Evolutionary conservation across 2,329 filamentous ascomycete species (phyloP).

Genomic region (Colletotrichum echinochloae): DNA sequence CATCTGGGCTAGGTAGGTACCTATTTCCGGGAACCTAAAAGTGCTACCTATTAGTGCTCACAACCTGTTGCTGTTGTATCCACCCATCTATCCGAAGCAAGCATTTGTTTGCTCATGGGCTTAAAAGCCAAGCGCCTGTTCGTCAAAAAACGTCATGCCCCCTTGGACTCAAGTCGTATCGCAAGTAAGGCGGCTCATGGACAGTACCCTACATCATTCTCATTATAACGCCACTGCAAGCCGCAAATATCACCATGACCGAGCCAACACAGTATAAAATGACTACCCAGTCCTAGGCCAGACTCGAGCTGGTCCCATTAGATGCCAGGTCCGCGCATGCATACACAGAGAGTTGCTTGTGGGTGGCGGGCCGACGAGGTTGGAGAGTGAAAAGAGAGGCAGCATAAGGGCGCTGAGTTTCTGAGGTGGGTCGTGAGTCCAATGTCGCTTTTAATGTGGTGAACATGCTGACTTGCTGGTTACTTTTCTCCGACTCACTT

Average conservation of each 20-base stretch:
- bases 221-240: not conserved
- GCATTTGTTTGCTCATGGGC: not conserved
- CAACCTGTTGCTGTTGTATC: not conserved
- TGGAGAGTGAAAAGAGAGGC: constrained; percentile 49
- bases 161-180: not conserved
- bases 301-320: constrained; percentile 57
- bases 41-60: not conserved
- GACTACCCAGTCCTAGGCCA: constrained; percentile 4
- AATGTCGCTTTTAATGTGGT: not conserved
- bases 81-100: not conserved
- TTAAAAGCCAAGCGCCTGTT: not conserved
- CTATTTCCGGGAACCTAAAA: constrained; percentile 4
- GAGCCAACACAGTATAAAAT: not conserved
- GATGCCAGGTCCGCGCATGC: constrained; percentile 55
- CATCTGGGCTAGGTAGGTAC: not conserved
- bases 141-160: no score
- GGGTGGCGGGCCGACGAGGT: constrained; percentile 57
- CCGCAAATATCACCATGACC: not conserved
- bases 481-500: not conserved
- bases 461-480: not conserved
- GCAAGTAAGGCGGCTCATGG: not conserved
- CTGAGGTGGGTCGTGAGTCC: not conserved
- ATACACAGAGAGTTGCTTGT: constrained; percentile 58
- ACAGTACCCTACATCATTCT: not conserved
- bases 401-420: constrained; percentile 40